Evolutionary conservation across 305 asterid genomes (phyloP), one percentile per base, ranked within the genome.

Genomic region (Fraxinus velutina): DNA sequence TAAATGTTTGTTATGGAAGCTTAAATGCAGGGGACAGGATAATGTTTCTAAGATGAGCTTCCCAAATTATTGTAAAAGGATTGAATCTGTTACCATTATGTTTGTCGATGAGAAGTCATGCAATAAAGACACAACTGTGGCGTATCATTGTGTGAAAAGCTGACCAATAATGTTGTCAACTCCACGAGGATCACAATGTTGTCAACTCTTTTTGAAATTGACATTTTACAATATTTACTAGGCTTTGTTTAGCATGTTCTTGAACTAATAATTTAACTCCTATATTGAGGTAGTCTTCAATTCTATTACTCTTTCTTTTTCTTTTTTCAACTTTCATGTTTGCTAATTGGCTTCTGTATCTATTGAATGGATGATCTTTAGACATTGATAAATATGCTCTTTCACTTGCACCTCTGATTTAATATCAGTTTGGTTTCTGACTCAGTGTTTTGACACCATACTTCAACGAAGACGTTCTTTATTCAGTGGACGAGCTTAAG

Each of bases 371-470:
- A 15, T 70, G 75, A 78, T 78, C 44, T 19, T 50, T 24, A 78
- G 10, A 80, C 52, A 73, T 29, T 80, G 78, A 50, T n/a, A 33
- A 24, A 70, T 74, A 30, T 75, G 71, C 24, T 47, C 72, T 12
- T 13, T 75, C 75, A 81, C 76, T 24, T 68, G 76, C 80, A 79
- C 36, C 10, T 86, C 76, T 77, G 60, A 80, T 86, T 75, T 52
- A 84, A 52, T 84, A 74, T 72, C 37, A 79, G 79, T 81, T 21
- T 79, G 70, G 73, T 89, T 82, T 83, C 39, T 81, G 81, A 77
- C 86, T 81, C 92, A 96, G 99, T 83, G 93, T 94, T 80, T 91
- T 96, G 94, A 96, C 98, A 64, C 99, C 99, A 66, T 96, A 94
- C 87, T 96, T 88, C 84, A 89, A 84, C 64, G 99, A 96, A 90